Conservation (phyloP, 2,329 filamentous ascomycete species). For the Mollisia scopiformis region DNA sequence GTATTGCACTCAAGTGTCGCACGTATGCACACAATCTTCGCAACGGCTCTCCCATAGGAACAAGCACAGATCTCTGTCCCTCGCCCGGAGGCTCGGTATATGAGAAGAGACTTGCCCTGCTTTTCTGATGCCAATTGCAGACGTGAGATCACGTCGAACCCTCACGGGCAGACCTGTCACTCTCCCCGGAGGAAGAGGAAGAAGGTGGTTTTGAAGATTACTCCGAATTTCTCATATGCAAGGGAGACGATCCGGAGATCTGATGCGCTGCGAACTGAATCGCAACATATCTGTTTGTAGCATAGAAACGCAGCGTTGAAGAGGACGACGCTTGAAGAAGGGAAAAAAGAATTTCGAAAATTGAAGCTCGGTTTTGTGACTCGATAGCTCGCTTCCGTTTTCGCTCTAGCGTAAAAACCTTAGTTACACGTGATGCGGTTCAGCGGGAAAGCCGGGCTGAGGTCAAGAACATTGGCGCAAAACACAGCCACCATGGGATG, state of each 20-base stretch:
- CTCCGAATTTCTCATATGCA: slow-evolving; percentile 99
- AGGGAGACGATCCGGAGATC: slow-evolving; percentile 29
- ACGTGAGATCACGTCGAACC: slow-evolving; percentile 81
- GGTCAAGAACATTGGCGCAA: slow-evolving; percentile 2
- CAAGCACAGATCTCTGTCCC: slow-evolving; percentile 42
- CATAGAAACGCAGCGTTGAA: slow-evolving; percentile 96
- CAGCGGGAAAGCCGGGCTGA: neutral
- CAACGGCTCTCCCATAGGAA: slow-evolving; percentile 90
- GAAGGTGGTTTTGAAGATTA: slow-evolving; percentile 73
- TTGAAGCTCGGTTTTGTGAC: neutral
- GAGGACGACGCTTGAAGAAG: slow-evolving; percentile 75
- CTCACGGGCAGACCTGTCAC: slow-evolving; percentile 74
- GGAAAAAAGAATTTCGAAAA: slow-evolving; percentile 31
- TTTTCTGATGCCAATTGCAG: slow-evolving; percentile 94
- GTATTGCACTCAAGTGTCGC: slow-evolving; percentile 95
- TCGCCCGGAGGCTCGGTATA: slow-evolving; percentile 29
- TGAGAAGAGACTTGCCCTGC: slow-evolving; percentile 56
- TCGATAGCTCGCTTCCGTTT: neutral
- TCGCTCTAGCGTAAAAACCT: neutral
- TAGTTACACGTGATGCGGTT: neutral
- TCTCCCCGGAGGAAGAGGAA: slow-evolving; percentile 47
- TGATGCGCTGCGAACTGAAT: slow-evolving; percentile 36
- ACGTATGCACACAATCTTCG: slow-evolving; percentile 78
- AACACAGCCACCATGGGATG: slow-evolving; percentile 12
- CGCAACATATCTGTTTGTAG: slow-evolving; percentile 69